phyloP scores from a whole-genome alignment of 75 land plant genomes.

The Azolla pinnata region DNA sequence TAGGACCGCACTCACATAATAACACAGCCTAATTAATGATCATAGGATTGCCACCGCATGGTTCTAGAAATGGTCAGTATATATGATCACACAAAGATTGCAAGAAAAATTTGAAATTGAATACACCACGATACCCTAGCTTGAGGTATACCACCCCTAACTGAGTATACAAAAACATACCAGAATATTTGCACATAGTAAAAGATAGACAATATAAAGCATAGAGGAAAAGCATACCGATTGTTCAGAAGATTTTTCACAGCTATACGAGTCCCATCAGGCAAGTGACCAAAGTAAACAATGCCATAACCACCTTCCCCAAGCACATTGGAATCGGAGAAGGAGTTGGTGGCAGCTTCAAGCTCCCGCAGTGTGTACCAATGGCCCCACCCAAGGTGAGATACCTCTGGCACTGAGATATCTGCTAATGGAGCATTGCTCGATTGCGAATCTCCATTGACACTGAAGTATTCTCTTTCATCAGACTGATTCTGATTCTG shows the following conservation, averaged over 20 bases:
- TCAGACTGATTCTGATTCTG: background rate
- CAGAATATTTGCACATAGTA: too few species aligned
- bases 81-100: too few species aligned
- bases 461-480: background rate
- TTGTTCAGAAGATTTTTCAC: constrained; percentile 76
- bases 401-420: constrained; percentile 42
- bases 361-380: constrained; percentile 86
- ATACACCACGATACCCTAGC: too few species aligned
- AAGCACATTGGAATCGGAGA: constrained; percentile 47
- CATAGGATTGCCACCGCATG: too few species aligned
- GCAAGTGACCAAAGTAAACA: constrained; percentile 51
- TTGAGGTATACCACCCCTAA: too few species aligned
- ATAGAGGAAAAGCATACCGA: constrained; percentile 8
- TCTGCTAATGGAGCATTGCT: background rate
- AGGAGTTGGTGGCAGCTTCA: constrained; percentile 53
- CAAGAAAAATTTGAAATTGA: too few species aligned
- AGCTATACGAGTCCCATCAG: constrained; percentile 66
- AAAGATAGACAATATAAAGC: too few species aligned
- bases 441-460: background rate
- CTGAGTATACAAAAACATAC: too few species aligned
- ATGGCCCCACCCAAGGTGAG: constrained; percentile 88
- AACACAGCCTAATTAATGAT: too few species aligned
- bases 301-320: constrained; percentile 91
- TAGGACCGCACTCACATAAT: too few species aligned
- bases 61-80: too few species aligned